Conservation (phyloP, 1,284 basidiomycete species). For the Cronartium quercuum region DNA sequence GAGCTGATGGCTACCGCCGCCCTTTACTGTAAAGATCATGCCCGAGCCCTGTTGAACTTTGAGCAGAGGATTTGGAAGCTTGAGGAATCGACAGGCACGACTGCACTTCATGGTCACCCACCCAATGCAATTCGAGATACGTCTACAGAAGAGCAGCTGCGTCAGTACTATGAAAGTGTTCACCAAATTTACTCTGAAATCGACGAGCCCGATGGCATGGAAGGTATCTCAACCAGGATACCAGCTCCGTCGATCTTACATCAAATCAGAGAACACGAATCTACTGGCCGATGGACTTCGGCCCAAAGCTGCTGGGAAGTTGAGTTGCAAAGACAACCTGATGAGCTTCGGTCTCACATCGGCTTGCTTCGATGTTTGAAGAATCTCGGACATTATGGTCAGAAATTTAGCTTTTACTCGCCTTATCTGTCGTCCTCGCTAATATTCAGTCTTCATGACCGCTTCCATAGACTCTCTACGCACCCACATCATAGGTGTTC, state of each 20-base stretch:
- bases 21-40: constrained; percentile 86
- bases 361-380: constrained; percentile 85
- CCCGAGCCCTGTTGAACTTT: constrained; percentile 88
- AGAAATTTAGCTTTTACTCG: constrained; percentile 43
- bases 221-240: constrained; percentile 85
- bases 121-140: constrained; percentile 54
- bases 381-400: constrained; percentile 95
- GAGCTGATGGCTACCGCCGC: constrained; percentile 89
- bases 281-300: constrained; percentile 92
- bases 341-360: constrained; percentile 80
- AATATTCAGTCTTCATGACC: not conserved
- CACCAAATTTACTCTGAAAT: constrained; percentile 94
- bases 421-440: constrained; percentile 27
- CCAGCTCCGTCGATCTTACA: constrained; percentile 86
- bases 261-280: constrained; percentile 97
- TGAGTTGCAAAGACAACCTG: constrained; percentile 79
- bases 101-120: constrained; percentile 42
- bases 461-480: constrained; percentile 71
- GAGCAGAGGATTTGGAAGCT: constrained; percentile 66
- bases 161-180: constrained; percentile 77
- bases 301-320: constrained; percentile 99
- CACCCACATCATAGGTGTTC: constrained; percentile 87
- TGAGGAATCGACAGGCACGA: constrained; percentile 40
- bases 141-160: constrained; percentile 56
- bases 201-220: constrained; percentile 99